Evolutionary conservation across 2,329 filamentous ascomycete genomes (phyloP).

Genomic region (Penicillium brasilianum): DNA sequence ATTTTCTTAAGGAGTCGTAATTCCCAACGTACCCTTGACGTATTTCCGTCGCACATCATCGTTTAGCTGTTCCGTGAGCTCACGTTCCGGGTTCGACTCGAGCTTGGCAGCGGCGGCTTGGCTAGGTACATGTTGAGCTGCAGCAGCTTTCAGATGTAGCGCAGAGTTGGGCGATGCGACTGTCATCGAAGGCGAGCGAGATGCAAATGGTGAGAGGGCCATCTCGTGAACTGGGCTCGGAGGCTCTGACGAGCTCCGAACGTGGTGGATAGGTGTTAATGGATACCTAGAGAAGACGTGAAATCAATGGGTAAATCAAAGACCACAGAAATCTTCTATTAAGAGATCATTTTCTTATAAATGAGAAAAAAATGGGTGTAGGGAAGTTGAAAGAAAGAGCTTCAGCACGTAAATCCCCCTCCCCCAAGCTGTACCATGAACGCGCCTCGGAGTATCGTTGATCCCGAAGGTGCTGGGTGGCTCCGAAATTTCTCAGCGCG

Average conservation of each 20-base stretch:
- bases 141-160: conserved; percentile 41
- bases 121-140: conserved; percentile 34
- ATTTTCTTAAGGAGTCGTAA: background rate
- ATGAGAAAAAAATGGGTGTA: background rate
- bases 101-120: conserved; percentile 24
- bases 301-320: background rate
- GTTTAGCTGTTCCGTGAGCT: conserved; percentile 75
- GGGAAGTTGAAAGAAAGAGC: background rate
- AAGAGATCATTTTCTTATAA: background rate
- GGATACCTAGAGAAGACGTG: background rate
- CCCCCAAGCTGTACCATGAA: conserved; percentile 9
- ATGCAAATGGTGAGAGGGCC: conserved; percentile 51
- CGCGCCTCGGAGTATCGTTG: conserved; percentile 32
- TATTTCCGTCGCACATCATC: conserved; percentile 85
- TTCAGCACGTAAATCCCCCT: background rate
- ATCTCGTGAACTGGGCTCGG: conserved; percentile 29
- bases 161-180: conserved; percentile 40
- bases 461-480: conserved; percentile 29
- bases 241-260: conserved; percentile 3
- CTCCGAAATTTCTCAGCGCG: conserved; percentile 36
- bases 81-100: conserved; percentile 39
- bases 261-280: background rate
- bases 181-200: conserved; percentile 43
- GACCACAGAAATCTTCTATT: too few relatives aligned
- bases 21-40: conserved; percentile 68